A percentile compares a stretch with the other conserved stretches of the same genome.
phyloP scores from a whole-genome alignment of 1,284 basidiomycete species.

The Apiotrichum sp. region DNA sequence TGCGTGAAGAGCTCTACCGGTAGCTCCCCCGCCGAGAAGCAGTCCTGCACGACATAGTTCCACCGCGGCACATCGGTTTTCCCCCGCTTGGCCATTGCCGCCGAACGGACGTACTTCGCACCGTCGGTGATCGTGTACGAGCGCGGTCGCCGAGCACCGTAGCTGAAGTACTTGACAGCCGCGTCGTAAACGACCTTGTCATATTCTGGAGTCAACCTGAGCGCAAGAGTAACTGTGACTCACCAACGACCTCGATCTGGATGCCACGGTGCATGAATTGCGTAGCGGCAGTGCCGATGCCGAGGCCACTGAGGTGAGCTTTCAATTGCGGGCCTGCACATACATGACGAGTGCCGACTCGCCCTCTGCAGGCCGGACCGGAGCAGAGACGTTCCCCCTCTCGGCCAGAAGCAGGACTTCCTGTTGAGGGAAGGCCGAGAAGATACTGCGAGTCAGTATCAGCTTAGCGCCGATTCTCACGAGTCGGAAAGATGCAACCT shows the following conservation, averaged over 20 bases:
- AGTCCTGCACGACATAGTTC: conserved; percentile 80
- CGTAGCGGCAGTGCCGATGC: conserved; percentile 70
- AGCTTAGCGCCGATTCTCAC: conserved; percentile 13
- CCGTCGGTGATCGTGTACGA: conserved; percentile 71
- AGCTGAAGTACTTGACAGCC: conserved; percentile 67
- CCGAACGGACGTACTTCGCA: conserved; percentile 56
- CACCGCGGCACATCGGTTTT: conserved; percentile 46
- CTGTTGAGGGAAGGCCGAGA: conserved; percentile 75
- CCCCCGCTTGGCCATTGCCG: conserved; percentile 21
- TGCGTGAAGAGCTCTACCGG: conserved; percentile 72
- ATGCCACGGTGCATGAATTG: conserved; percentile 64
- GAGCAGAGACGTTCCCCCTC: conserved; percentile 2
- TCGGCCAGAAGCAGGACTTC: conserved; percentile 68
- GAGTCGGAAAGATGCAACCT: conserved; percentile 52
- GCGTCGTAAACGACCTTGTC: conserved; percentile 82
- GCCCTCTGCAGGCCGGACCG: not conserved
- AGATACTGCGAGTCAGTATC: conserved; percentile 55
- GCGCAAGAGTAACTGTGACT: not conserved
- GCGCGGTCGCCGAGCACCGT: conserved; percentile 55
- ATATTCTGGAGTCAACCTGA: conserved; percentile 61
- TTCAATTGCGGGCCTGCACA: not conserved
- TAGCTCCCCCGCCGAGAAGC: conserved; percentile 81
- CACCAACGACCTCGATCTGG: conserved; percentile 43
- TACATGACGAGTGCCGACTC: conserved; percentile 33
- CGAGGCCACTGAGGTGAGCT: conserved; percentile 64